phyloP scores from a whole-genome alignment of 2,329 filamentous ascomycete species.

The Trichophyton benhamiae region DNA sequence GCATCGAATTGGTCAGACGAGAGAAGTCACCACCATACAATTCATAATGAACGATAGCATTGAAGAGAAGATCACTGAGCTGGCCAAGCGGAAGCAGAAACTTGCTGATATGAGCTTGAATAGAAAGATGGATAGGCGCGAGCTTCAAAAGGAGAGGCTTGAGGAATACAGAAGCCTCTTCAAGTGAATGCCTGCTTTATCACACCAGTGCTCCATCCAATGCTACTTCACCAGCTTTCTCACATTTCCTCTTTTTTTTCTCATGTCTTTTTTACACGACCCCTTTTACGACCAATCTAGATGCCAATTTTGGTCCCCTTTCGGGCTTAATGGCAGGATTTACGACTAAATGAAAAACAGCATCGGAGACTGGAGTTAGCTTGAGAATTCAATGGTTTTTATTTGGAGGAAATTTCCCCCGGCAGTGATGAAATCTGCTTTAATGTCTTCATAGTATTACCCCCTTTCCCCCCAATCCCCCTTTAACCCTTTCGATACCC shows the following conservation, averaged over 20 bases:
- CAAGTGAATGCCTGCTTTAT: conserved; percentile 13
- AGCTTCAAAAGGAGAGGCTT: conserved; percentile 53
- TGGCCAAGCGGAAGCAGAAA: conserved; percentile 88
- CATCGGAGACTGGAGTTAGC: neutral
- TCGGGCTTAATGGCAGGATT: neutral
- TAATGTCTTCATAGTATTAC: neutral
- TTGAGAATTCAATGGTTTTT: neutral
- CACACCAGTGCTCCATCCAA: neutral
- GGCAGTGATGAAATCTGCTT: neutral
- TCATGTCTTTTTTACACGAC: neutral
- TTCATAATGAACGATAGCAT: conserved; percentile 88
- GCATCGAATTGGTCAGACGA: conserved; percentile 76
- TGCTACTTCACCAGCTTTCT: neutral
- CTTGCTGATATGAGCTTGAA: conserved; percentile 80
- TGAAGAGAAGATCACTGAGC: conserved; percentile 79
- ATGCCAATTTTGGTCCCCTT: neutral
- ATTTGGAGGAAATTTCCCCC: neutral
- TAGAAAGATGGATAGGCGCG: conserved; percentile 46
- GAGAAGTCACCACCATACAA: conserved; percentile 73
- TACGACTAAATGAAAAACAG: neutral
- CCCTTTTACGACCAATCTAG: neutral
- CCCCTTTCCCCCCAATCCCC: no score
- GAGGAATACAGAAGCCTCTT: conserved; percentile 51
- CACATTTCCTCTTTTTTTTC: neutral
- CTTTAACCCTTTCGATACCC: neutral